Evolutionary conservation across 2,329 filamentous ascomycete genomes (phyloP).

Genomic region (Raffaelea ambrosiae): DNA sequence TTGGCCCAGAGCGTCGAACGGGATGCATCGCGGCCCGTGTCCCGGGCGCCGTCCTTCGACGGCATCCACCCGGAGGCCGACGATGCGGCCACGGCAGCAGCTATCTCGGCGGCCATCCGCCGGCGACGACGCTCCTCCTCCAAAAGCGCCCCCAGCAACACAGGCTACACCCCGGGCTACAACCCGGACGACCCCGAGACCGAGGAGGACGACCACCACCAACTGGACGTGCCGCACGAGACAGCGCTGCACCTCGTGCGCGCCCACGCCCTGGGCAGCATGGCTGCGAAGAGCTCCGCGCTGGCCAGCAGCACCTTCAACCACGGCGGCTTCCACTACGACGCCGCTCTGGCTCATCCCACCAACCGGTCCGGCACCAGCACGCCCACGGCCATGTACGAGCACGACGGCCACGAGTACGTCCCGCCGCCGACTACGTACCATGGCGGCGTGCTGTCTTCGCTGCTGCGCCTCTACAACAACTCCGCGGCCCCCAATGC

Average conservation of each 20-base stretch:
- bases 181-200: neutral
- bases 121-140: conserved; percentile 1
- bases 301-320: neutral
- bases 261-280: conserved; percentile 6
- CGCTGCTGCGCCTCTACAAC: conserved; percentile 62
- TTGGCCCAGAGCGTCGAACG: conserved; percentile 23
- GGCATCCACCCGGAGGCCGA: conserved; percentile 5
- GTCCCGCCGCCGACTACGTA: conserved; percentile 60
- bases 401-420: conserved; percentile 50
- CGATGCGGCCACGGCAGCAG: conserved; percentile 1
- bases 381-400: conserved; percentile 41
- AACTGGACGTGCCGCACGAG: conserved; percentile 3
- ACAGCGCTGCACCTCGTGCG: conserved; percentile 14
- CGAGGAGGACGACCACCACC: neutral
- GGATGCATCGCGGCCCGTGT: conserved; percentile 19
- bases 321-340: conserved; percentile 9
- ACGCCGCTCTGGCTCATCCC: conserved; percentile 6
- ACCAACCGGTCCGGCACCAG: conserved; percentile 16
- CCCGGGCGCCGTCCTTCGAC: conserved; percentile 18
- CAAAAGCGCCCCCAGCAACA: neutral
- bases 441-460: conserved; percentile 64
- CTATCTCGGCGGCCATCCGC: neutral
- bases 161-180: neutral
- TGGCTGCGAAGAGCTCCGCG: neutral
- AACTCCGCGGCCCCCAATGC: conserved; percentile 22